Evolutionary conservation across 306 rosid species (phyloP).

Genomic region (Boehmeria nivea): DNA sequence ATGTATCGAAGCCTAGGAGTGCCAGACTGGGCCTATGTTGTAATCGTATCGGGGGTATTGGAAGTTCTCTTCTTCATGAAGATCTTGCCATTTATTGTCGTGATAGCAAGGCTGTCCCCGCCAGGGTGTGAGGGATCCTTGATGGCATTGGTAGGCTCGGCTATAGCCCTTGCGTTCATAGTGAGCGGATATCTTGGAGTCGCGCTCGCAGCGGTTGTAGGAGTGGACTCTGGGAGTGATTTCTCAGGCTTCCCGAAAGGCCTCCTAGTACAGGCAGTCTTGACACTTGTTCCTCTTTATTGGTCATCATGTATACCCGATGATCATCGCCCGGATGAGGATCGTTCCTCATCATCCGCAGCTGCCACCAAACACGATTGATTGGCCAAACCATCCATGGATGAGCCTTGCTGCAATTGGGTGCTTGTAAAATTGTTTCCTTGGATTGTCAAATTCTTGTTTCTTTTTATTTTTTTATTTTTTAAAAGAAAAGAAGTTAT

Average conservation of each 20-base stretch:
- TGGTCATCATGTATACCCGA: conserved; percentile 73
- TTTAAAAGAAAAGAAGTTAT: no score
- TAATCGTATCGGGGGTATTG: conserved; percentile 64
- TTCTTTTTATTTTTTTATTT: background rate
- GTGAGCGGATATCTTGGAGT: conserved; percentile 86
- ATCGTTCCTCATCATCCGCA: background rate
- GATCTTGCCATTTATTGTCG: conserved; percentile 74
- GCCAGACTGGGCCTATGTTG: conserved; percentile 61
- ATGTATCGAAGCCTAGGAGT: conserved; percentile 58
- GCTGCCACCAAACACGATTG: background rate
- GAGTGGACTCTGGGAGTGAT: conserved; percentile 48
- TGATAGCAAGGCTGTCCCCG: conserved; percentile 71
- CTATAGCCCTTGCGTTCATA: conserved; percentile 62
- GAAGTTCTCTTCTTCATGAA: conserved; percentile 72
- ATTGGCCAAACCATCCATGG: background rate
- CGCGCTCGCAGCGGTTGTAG: conserved; percentile 58
- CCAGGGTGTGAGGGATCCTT: conserved; percentile 89
- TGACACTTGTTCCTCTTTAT: conserved; percentile 61
- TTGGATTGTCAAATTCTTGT: background rate
- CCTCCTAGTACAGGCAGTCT: conserved; percentile 57
- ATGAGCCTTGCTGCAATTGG: no score
- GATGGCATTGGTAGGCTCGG: conserved; percentile 89
- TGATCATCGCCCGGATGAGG: conserved; percentile 12
- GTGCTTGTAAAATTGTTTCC: no score
- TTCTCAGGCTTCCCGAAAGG: conserved; percentile 74